Evolutionary conservation across 2,329 filamentous ascomycete species (phyloP).

Genomic region (Pezicula rhizophila): DNA sequence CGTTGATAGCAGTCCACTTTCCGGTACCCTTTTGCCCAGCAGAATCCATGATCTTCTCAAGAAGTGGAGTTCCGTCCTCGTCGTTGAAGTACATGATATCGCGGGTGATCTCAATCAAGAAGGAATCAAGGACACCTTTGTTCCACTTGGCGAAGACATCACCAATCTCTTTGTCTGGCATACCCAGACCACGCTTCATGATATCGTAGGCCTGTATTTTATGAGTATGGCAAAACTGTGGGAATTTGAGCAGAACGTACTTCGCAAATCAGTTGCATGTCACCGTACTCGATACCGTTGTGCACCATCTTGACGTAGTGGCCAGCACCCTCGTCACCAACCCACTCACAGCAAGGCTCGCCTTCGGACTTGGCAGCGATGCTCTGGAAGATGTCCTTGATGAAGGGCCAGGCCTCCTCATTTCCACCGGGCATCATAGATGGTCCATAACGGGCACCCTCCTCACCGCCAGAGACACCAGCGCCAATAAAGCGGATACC

Average conservation of each 20-base stretch:
- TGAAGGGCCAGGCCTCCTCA: conserved; percentile 94
- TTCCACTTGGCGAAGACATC: conserved; percentile 96
- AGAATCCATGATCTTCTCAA: conserved; percentile 98
- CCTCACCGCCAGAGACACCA: conserved; percentile 98
- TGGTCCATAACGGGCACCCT: conserved; percentile 95
- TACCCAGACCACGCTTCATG: conserved; percentile 93
- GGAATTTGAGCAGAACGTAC: conserved; percentile 44
- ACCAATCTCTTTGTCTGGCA: conserved; percentile 89
- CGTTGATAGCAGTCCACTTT: conserved; percentile 99
- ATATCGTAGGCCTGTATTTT: conserved; percentile 85
- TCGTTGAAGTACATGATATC: conserved; percentile 99
- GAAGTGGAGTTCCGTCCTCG: conserved; percentile 80
- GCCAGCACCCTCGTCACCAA: conserved; percentile 97
- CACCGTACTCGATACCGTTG: conserved; percentile 99
- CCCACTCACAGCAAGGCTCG: conserved; percentile 99
- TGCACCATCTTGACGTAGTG: conserved; percentile 99
- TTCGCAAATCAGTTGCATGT: conserved; percentile 99
- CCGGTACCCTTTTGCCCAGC: conserved; percentile 99
- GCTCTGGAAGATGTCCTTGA: conserved; percentile 98
- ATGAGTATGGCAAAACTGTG: conserved; percentile 8
- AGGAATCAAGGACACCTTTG: conserved; percentile 95
- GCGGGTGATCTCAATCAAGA: conserved; percentile 98
- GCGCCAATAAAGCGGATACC: conserved; percentile 92
- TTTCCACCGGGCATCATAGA: conserved; percentile 99
- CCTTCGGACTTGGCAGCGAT: conserved; percentile 96